Evolutionary conservation across 441 rosid species (phyloP), one percentile per base, ranked within the genome.

Genomic region (Erodium chrysanthum): DNA sequence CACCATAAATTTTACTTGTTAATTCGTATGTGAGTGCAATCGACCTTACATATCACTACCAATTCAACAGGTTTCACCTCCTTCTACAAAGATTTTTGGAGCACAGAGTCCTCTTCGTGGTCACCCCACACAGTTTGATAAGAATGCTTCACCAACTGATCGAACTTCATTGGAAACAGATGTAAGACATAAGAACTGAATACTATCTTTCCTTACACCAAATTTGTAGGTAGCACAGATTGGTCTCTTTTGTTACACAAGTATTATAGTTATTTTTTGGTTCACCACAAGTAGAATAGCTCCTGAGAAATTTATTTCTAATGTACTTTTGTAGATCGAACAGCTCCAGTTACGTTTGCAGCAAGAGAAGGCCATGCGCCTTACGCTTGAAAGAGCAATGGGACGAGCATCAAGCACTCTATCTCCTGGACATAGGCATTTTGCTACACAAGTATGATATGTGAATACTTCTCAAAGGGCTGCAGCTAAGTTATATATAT

Each of bases 391-490:
- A 80, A 85, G 83, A 77, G 85, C 91, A 61, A 92, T 88, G 95
- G 96, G 98, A 3, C 79, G 95, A 58, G 88, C 83, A 72, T 92
- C 98, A 10, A 89, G 96, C 70, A 85, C 88, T 59, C 74, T 92
- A 75, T 92, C 98, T 64, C 96, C 95, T 15, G 96, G 98, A 18
- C 96, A 89, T 69, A 82, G 87, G 75, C 90, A 92, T 78, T 86
- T 92, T 68, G 73, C 90, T 66, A 66, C 85, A 40, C 86, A 88
- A 83, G 96, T 89, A 73, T 54, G 60, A 54, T 54, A 17, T 15
- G 23, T 20, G 23, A 17, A 54, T 15, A 14, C 60, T 15, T 4
- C 3, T 25, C 3, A 17, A 54, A 54, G 60, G 17, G 60, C 60
- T 54, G 23, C 23, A 20, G 23, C 60, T 54, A 54, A 54, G 17